Evolutionary conservation across 2,329 filamentous ascomycete genomes (phyloP).

Genomic region (Fusarium nodosum): DNA sequence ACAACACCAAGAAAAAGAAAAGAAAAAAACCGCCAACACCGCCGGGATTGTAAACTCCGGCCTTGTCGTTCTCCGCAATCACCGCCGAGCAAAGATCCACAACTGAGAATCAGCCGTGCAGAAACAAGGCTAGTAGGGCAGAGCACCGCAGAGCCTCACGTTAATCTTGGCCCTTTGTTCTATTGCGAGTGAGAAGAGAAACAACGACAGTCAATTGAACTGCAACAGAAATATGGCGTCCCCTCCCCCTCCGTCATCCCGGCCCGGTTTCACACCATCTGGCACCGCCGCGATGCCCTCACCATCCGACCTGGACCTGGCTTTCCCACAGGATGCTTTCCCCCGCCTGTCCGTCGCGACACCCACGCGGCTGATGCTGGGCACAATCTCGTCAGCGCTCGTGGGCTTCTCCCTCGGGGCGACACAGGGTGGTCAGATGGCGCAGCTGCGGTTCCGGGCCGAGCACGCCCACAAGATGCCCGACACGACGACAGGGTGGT

Average conservation of each 20-base stretch:
- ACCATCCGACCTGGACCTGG: slow-evolving; percentile 20
- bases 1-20: not conserved
- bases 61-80: slow-evolving; percentile 32
- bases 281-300: slow-evolving; percentile 27
- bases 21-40: slow-evolving; percentile 25
- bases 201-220: slow-evolving; percentile 1
- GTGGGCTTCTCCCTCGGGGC: slow-evolving; percentile 80
- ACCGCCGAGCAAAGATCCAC: slow-evolving; percentile 33
- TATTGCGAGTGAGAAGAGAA: slow-evolving; percentile 6
- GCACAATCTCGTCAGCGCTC: slow-evolving; percentile 72
- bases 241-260: slow-evolving; percentile 27
- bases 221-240: slow-evolving; percentile 4
- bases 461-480: slow-evolving; percentile 97
- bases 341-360: slow-evolving; percentile 74
- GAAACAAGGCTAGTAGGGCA: slow-evolving; percentile 10
- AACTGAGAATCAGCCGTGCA: slow-evolving; percentile 32
- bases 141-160: slow-evolving; percentile 39
- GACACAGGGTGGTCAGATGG: slow-evolving; percentile 78
- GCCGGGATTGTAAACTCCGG: slow-evolving; percentile 38
- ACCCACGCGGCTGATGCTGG: slow-evolving; percentile 74
- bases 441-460: slow-evolving; percentile 88
- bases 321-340: slow-evolving; percentile 49
- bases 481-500: slow-evolving; percentile 87
- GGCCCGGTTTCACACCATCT: slow-evolving; percentile 36
- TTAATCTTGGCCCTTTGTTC: slow-evolving; percentile 28